Evolutionary conservation across 345 rosid genomes (phyloP), one percentile per base, ranked within the genome.

Genomic region (Moringa oleifera): DNA sequence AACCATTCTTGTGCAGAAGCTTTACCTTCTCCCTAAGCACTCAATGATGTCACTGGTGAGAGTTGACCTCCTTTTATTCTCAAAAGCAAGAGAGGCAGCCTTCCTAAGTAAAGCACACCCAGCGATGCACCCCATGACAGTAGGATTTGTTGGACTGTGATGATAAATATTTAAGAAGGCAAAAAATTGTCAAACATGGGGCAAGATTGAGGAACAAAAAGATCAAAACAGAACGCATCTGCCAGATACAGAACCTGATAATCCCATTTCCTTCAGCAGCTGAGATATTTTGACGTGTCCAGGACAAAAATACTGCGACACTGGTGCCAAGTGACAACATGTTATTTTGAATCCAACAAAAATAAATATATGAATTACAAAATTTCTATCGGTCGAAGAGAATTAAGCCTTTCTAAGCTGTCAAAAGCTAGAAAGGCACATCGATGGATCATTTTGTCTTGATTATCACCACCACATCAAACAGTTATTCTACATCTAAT

Each of bases 21-120:
- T 33, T 37, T 81, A 84, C 97, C 98, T 93, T 68, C 67, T 75
- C 25, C 97, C 97, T 47, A 90, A 69, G 73, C 77, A 76, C 61
- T 83, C 83, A 2, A 94, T 90, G 67, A 94, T 88, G 71, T 90
- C 95, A 1, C 79, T 72, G 16, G 97, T 86, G 45, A 94, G 92
- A 59, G 99, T 88, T 51, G 99, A 86, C 60, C 97, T 81, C 71
- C 80, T 86, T 70, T 76, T 83, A 19, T 68, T 68, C 60, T 67
- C 69, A 50, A 90, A 90, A 58, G 99, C 97, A 33, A 79, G 79
- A 62, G 82, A 73, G 49, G 99, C 96, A 0, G 96, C 97, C 74
- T 82, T 94, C 77, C 99, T 86, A 72, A 90, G 53, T n/a, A 94
- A 66, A 68, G 85, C 83, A 63, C 92, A 88, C 23, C 84, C 99